These are phyloP conservation scores for Ajuga chamaepitys DNA, from an alignment of 257 asterid genomes.

Conservation along the genomic window DNA sequence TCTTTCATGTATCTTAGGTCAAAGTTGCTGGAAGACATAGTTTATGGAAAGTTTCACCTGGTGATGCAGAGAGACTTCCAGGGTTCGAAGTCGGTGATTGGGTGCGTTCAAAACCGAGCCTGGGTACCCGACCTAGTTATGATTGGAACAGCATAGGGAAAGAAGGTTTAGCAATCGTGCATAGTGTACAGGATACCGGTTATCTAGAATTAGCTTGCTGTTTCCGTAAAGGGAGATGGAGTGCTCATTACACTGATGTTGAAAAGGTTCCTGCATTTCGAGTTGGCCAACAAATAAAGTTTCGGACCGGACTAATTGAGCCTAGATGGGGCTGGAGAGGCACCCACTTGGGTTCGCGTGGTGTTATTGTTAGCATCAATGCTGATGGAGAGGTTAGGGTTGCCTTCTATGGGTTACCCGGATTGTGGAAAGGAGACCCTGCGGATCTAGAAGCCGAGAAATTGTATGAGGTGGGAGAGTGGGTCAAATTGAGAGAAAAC, in stretches of 20 bases:
- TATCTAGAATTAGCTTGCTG: conserved; percentile 94
- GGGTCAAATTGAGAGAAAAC: conserved; percentile 63
- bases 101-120: conserved; percentile 89
- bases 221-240: conserved; percentile 73
- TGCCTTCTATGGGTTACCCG: conserved; percentile 66
- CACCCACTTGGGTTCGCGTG: conserved; percentile 55
- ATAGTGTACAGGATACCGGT: conserved; percentile 80
- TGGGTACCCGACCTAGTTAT: conserved; percentile 93
- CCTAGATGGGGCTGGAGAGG: conserved; percentile 99
- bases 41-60: conserved; percentile 94
- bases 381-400: conserved; percentile 87
- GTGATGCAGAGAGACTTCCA: conserved; percentile 93
- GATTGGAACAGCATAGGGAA: conserved; percentile 93
- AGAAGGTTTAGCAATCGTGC: conserved; percentile 88
- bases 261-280: conserved; percentile 76
- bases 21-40: conserved; percentile 71
- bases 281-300: conserved; percentile 85
- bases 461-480: conserved; percentile 76
- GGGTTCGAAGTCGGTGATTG: conserved; percentile 97
- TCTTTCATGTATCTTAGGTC: conserved; percentile 42
- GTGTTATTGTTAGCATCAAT: conserved; percentile 63
- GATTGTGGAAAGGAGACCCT: conserved; percentile 92
- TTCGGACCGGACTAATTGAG: conserved; percentile 64
- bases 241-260: conserved; percentile 76
- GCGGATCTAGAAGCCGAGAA: conserved; percentile 73